Evolutionary conservation across 768 basidiomycete genomes (phyloP), one percentile per base, ranked within the genome.

Genomic region (Termitomyces sp.): DNA sequence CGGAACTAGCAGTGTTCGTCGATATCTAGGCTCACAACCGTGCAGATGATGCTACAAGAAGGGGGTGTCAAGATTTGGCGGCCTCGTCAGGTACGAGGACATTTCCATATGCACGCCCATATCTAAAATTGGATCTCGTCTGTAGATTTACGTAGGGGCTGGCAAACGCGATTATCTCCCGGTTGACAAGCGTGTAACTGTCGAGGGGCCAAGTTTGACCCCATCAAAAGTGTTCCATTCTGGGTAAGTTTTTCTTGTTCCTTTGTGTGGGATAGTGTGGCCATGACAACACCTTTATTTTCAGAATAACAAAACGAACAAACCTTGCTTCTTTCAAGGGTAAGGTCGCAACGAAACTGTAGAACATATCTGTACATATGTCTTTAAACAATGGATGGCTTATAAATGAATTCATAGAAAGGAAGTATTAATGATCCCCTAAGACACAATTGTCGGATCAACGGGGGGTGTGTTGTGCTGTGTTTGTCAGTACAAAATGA

Each of bases 51-150:
- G 93, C 74, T 96, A 46, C 87, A 90, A 65, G 80, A 87, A 31
- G 89, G 85, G 22, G 92, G 92, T 50, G 92, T 96, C 60, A 95
- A 94, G 74, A 96, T 96, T 63, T 96, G 94, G 92, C 80, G 91
- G 46, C 92, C 90, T 36, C 78, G 88, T 65, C 91, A 92, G 79
- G 87, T 88, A 70, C 57, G 74, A 63, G 29, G 31, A 14, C 24
- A n/a, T 58, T 26, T 22, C 18, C 49, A 39, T 27, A 54, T 50
- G 36, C 48, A 39, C 22, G 54, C 49, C 36, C 47, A 29, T 16
- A 29, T 24, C 41, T 41, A 22, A 51, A 41, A 14, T 26, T 41
- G n/a, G 39, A 22, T 47, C 50, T 8, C 22, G 42, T 16, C 31
- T 18, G 29, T 60, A 92, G 87, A 82, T 95, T 52, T 96, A 90